A percentile compares a stretch with the other conserved stretches of the same genome.
Evolutionary conservation across 169 alveolate species (phyloP).

Genomic region (Theileria orientalis): DNA sequence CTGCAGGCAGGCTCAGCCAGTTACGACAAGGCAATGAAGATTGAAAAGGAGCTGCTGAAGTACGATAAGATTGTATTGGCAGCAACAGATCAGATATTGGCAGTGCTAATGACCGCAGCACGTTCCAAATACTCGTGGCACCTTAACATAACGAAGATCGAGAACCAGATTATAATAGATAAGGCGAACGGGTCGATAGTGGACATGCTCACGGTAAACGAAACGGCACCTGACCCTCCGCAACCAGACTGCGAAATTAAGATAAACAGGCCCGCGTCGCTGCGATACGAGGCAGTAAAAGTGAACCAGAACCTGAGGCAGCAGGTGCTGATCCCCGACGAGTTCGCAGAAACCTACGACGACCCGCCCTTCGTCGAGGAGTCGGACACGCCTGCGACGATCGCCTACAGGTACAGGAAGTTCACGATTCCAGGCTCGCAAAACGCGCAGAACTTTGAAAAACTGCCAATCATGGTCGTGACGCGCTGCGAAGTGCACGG

Average conservation of each 20-base stretch:
- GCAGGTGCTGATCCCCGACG: slow-evolving; percentile 76
- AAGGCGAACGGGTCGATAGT: slow-evolving; percentile 89
- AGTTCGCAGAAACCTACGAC: slow-evolving; percentile 68
- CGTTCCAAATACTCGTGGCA: slow-evolving; percentile 90
- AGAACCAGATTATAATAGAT: slow-evolving; percentile 83
- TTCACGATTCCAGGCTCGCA: slow-evolving; percentile 77
- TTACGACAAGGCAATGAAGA: slow-evolving; percentile 30
- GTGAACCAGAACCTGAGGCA: slow-evolving; percentile 85
- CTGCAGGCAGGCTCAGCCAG: slow-evolving; percentile 27
- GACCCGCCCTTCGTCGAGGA: slow-evolving; percentile 74
- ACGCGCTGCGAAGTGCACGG: slow-evolving; percentile 82
- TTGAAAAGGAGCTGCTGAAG: slow-evolving; percentile 31
- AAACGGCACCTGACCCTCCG: slow-evolving; percentile 88
- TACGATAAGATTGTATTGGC: slow-evolving; percentile 74
- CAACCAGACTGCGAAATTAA: slow-evolving; percentile 85
- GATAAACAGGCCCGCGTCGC: slow-evolving; percentile 84
- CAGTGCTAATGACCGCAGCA: slow-evolving; percentile 87
- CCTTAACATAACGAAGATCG: slow-evolving; percentile 80
- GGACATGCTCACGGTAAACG: slow-evolving; percentile 87
- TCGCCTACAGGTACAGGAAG: slow-evolving; percentile 85
- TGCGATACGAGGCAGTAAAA: slow-evolving; percentile 86
- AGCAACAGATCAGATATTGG: slow-evolving; percentile 85
- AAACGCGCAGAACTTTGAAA: slow-evolving; percentile 60
- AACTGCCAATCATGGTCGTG: slow-evolving; percentile 53
- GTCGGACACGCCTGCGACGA: slow-evolving; percentile 75